These are phyloP conservation scores for Xylaria acuta DNA, from an alignment of 495 filamentous ascomycete species.

Conservation along the genomic window DNA sequence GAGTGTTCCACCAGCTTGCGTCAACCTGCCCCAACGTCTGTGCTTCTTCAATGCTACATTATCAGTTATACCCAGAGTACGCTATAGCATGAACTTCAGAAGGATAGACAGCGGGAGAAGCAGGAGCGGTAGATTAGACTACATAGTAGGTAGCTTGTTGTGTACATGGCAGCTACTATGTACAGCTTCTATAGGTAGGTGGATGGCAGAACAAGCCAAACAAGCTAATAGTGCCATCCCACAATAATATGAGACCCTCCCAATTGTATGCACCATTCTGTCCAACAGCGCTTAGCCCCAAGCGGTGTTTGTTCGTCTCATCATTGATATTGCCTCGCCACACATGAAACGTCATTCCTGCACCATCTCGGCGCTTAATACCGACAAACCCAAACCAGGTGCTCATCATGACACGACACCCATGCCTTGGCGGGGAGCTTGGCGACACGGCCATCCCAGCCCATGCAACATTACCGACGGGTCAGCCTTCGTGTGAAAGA, in stretches of 20 bases:
- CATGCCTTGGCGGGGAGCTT: background rate
- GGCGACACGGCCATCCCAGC: slow-evolving; percentile 12
- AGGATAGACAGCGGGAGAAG: background rate
- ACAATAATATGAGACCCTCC: slow-evolving; percentile 13
- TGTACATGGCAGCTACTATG: background rate
- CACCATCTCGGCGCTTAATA: slow-evolving; percentile 21
- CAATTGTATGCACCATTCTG: slow-evolving; percentile 18
- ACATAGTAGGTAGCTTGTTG: slow-evolving; percentile 9
- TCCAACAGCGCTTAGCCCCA: slow-evolving; percentile 13
- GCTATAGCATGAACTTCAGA: slow-evolving; percentile 1
- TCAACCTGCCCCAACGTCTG: slow-evolving; percentile 1
- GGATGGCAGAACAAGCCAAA: slow-evolving; percentile 14
- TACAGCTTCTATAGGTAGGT: slow-evolving; percentile 1
- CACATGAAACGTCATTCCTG: slow-evolving; percentile 25
- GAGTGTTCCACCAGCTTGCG: background rate
- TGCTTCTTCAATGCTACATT: slow-evolving; percentile 1
- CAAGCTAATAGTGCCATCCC: background rate
- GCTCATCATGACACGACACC: slow-evolving; percentile 19
- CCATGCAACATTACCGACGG: slow-evolving; percentile 24
- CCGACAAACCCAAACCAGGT: slow-evolving; percentile 18
- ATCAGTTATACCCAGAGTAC: background rate
- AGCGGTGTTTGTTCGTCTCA: slow-evolving; percentile 11
- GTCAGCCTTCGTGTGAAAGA: slow-evolving; percentile 26
- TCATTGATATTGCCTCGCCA: slow-evolving; percentile 14
- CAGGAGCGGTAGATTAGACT: background rate